Evolutionary conservation across 202 grass and related monocot species (phyloP).

Genomic region (Zizania palustris): DNA sequence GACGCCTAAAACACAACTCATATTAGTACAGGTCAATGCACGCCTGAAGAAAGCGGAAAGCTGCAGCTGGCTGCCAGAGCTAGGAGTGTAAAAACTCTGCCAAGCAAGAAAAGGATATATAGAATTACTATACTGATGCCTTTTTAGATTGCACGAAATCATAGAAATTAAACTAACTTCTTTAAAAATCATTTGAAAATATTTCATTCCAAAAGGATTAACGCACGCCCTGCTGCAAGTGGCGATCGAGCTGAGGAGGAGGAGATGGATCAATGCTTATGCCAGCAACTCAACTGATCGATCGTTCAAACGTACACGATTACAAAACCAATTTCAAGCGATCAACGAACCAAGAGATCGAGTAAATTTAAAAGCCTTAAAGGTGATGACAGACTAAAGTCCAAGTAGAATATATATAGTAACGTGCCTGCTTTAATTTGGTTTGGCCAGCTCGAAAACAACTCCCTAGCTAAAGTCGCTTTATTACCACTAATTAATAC

Average conservation of each 20-base stretch:
- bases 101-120: background rate
- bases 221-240: no score
- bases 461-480: slow-evolving; percentile 27
- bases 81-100: background rate
- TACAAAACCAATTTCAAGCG: background rate
- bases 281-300: slow-evolving; percentile 14
- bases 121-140: background rate
- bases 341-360: background rate
- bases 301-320: background rate
- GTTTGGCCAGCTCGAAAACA: slow-evolving; percentile 39
- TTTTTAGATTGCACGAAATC: no score
- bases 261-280: background rate
- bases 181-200: no score
- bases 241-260: no score
- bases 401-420: background rate
- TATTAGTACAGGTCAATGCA: slow-evolving; percentile 14
- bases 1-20: background rate
- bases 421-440: slow-evolving; percentile 38
- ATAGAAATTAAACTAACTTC: no score
- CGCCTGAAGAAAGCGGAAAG: slow-evolving; percentile 29
- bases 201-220: no score
- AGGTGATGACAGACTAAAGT: background rate
- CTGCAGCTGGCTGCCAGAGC: background rate
- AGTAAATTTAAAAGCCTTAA: background rate
- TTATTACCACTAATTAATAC: slow-evolving; percentile 6